Evolutionary conservation across 139 green algal genomes (phyloP), one percentile per base, ranked within the genome.

Genomic region (Pleodorina starrii): DNA sequence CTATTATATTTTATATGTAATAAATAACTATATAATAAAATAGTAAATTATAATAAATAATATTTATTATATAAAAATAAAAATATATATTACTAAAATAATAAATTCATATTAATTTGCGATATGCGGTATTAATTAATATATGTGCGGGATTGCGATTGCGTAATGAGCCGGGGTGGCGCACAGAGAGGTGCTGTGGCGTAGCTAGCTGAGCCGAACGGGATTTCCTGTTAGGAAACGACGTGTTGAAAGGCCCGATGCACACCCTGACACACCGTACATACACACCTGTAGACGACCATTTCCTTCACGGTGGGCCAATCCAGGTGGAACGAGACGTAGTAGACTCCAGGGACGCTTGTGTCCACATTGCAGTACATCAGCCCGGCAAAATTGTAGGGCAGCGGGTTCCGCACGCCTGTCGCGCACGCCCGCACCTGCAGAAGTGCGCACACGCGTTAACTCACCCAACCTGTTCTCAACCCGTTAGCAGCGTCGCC

Each of bases 341-440:
- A 44, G 57, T 86, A 75, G 40, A 32, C 75, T 38, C 79, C 79
- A 1, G 79, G 40, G 38, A 11, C 1, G 21, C 14, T 5, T 5
- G 59, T 75, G 59, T 75, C 14, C 38, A 86, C 29, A 12, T 14
- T n/a, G 59, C 79, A 86, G 79, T 86, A 86, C 27, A 43, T 25
- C 57, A 86, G 79, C 14, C 79, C 79, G 14, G 57, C 78, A 19
- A 50, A 10, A 7, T 69, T 50, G 35, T 54, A 85, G 17, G 77
- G 77, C 77, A 40, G 50, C 16, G 77, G 77, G 74, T 63, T 63
- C 4, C 35, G 35, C 19, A 69, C 48, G 35, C 27, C 35, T 11
- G 35, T 3, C 0, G 48, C 5, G 50, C 77, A 85, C 1, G 51
- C 77, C 19, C 19, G 9, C 32, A 72, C 19, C 50, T 85, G 77